Evolutionary conservation across 108 stramenopile species (phyloP), one percentile per base, ranked within the genome.

Genomic region (Cyclotella cryptica): DNA sequence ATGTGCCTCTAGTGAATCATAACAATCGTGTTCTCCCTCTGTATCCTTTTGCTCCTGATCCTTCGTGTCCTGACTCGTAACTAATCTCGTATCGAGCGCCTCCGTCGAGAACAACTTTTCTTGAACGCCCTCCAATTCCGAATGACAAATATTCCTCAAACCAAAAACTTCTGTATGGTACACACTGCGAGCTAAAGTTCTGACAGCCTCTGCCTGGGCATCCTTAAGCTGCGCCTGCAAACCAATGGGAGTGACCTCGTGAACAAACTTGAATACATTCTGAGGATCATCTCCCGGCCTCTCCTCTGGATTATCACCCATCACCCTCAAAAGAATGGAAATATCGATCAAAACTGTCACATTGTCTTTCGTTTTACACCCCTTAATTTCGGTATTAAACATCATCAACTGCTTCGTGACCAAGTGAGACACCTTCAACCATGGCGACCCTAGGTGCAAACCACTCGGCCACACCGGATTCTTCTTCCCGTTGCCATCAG

Each of bases 121-220:
- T 15, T 66, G 27, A 27, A 62, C 44, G n/a, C 69, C 59, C 49
- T 64, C 60, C 24, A 40, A 28, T 24, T 55, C 70, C 29, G 63
- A 60, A 57, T 54, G 64, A 26, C 65, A 57, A 28, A 52, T 58
- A 63, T 63, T 79, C 35, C 85, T 35, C 24, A 87, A 79, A 17
- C 87, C 85, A 54, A 85, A 85, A 21, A 87, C 87, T 67, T 85
- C 85, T 8, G 83, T 85, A 66, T 87, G 87, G 52, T 79, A 46
- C 52, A 87, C 59, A 15, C 78, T 80, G 18, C 87, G 78, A 13
- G 83, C 85, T 40, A 87, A 78, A 10, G 74, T 70, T 47, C 85
- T 27, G 15, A 84, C 83, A 43, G 78, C 85, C 54, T 80, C 65
- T 9, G 67, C 83, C 30, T 81, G 68, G 2, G 85, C 87, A 30